Evolutionary conservation across 2,329 filamentous ascomycete species (phyloP).

Genomic region (Fusarium sp.): DNA sequence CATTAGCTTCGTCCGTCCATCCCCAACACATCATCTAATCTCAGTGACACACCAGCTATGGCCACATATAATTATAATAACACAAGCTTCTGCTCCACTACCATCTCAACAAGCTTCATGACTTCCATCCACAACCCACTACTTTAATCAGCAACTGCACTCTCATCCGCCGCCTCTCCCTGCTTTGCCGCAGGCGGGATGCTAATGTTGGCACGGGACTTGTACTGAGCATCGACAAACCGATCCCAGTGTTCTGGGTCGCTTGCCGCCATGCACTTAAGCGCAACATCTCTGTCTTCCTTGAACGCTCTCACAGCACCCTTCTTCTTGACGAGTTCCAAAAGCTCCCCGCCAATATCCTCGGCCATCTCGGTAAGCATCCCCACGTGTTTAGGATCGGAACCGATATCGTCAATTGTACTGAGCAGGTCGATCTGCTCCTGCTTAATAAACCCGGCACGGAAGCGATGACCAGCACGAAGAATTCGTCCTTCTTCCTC

Average conservation of each 20-base stretch:
- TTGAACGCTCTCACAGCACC: conserved; percentile 73
- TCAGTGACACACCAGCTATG: conserved; percentile 19
- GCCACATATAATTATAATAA: conserved; percentile 2
- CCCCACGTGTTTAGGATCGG: conserved; percentile 63
- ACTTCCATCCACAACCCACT: conserved; percentile 1
- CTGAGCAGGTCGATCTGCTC: conserved; percentile 64
- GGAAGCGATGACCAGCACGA: conserved; percentile 68
- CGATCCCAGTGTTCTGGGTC: conserved; percentile 75
- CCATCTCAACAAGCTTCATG: background rate
- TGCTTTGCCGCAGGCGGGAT: conserved; percentile 47
- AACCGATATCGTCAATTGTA: conserved; percentile 61
- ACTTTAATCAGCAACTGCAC: conserved; percentile 56
- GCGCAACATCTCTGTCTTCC: conserved; percentile 65
- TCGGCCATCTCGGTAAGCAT: conserved; percentile 73
- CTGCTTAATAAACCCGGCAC: conserved; percentile 63
- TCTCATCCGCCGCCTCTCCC: conserved; percentile 52
- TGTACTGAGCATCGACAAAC: conserved; percentile 72
- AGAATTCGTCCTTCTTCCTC: conserved; percentile 69
- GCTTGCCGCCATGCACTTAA: conserved; percentile 64
- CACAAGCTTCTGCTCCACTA: conserved; percentile 1
- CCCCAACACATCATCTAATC: conserved; percentile 11
- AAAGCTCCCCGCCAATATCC: conserved; percentile 69
- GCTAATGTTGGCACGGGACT: conserved; percentile 66
- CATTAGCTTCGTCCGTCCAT: conserved; percentile 37
- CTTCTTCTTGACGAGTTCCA: conserved; percentile 66